Percentiles rank a stretch among this genome's conserved stretches.
These are phyloP conservation scores for Carex sylvatica DNA, from an alignment of 202 grass and related monocot genomes.

Conservation along the genomic window DNA sequence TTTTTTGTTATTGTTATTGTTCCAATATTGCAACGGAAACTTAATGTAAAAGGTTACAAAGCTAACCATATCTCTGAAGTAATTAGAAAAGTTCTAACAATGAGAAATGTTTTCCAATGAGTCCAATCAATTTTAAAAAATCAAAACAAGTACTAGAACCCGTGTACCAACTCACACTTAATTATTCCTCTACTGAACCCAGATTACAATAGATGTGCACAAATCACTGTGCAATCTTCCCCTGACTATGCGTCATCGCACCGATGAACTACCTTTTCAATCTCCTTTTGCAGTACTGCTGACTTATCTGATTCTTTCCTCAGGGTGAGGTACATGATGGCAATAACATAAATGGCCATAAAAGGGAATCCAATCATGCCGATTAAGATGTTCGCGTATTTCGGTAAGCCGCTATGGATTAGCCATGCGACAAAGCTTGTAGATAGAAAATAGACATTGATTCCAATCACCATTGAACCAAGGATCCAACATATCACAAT, in stretches of 20 bases:
- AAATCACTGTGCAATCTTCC: background rate
- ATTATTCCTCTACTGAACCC: background rate
- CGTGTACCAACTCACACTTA: background rate
- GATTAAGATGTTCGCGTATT: constrained; percentile 36
- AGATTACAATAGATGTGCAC: background rate
- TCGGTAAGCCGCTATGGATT: constrained; percentile 48
- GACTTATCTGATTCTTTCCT: constrained; percentile 44
- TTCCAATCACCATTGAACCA: constrained; percentile 51
- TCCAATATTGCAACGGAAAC: background rate
- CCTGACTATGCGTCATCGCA: background rate
- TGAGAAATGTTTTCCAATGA: background rate
- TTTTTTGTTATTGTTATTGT: background rate
- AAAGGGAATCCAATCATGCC: constrained; percentile 54
- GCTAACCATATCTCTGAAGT: background rate
- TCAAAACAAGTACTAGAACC: background rate
- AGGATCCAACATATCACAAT: constrained; percentile 61
- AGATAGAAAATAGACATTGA: constrained; percentile 77
- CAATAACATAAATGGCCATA: constrained; percentile 48
- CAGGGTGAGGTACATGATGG: constrained; percentile 57
- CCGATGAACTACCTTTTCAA: constrained; percentile 16
- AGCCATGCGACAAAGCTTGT: constrained; percentile 59
- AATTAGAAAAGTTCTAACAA: background rate
- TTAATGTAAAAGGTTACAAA: background rate
- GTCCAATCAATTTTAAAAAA: background rate
- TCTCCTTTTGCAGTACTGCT: constrained; percentile 4